Conservation (phyloP, 2,329 filamentous ascomycete species). For the Plectosphaerella cucumerina region DNA sequence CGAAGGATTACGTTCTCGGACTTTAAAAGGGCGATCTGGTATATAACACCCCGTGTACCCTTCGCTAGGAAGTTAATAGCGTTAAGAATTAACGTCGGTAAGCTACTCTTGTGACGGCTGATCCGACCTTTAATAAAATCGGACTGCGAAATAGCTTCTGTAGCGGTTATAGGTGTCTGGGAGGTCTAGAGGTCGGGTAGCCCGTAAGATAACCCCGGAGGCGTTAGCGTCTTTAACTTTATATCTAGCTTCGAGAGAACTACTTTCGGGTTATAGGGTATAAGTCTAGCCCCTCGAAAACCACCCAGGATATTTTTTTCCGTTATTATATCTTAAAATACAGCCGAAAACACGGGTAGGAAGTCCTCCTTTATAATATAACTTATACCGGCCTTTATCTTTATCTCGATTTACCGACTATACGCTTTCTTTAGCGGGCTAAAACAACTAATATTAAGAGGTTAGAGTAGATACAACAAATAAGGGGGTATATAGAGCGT, state of each 20-base stretch:
- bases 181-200: too few relatives aligned
- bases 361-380: slow-evolving; percentile 2
- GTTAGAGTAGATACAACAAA: background rate
- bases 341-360: slow-evolving; percentile 1
- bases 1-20: too few relatives aligned
- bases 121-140: slow-evolving; percentile 20
- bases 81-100: slow-evolving; percentile 3
- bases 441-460: background rate
- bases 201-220: too few relatives aligned
- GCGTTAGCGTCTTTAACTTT: background rate
- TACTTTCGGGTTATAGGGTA: slow-evolving; percentile 3
- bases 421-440: too few relatives aligned
- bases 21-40: too few relatives aligned
- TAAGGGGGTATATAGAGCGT: slow-evolving; percentile 1
- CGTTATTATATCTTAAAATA: slow-evolving; percentile 2
- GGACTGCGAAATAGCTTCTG: slow-evolving; percentile 26
- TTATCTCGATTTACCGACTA: too few relatives aligned
- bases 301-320: slow-evolving; percentile 4
- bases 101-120: slow-evolving; percentile 3
- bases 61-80: slow-evolving; percentile 5
- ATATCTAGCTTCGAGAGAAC: slow-evolving; percentile 1
- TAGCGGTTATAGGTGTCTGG: background rate
- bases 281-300: slow-evolving; percentile 7
- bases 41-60: background rate
- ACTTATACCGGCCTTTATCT: background rate